A percentile compares a stretch with the other conserved stretches of the same genome.
phyloP scores from a whole-genome alignment of 371 early-diverging fungal species.

The Mucor mucedo region DNA sequence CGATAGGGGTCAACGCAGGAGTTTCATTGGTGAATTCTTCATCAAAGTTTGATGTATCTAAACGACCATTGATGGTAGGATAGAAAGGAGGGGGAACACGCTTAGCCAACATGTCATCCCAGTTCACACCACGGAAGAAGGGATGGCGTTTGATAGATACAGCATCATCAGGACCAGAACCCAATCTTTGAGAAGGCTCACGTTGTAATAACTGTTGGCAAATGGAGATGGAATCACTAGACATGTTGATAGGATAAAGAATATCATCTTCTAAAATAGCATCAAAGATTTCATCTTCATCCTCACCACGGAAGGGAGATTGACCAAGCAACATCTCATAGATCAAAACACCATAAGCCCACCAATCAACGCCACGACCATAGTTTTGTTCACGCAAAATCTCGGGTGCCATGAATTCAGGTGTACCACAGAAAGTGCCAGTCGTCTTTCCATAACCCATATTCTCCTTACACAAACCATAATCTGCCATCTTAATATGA shows the following conservation, averaged over 20 bases:
- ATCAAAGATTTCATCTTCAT: slow-evolving; percentile 95
- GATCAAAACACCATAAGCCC: slow-evolving; percentile 98
- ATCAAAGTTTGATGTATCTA: slow-evolving; percentile 96
- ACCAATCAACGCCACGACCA: slow-evolving; percentile 96
- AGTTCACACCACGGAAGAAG: slow-evolving; percentile 92
- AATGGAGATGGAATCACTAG: slow-evolving; percentile 85
- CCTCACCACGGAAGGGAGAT: slow-evolving; percentile 93
- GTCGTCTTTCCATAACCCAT: slow-evolving; percentile 85
- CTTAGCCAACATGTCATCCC: slow-evolving; percentile 88
- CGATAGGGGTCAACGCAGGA: slow-evolving; percentile 88
- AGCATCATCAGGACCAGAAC: slow-evolving; percentile 81
- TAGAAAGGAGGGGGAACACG: slow-evolving; percentile 87
- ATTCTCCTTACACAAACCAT: slow-evolving; percentile 97
- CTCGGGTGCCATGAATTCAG: slow-evolving; percentile 99
- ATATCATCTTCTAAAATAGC: slow-evolving; percentile 93
- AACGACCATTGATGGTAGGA: slow-evolving; percentile 77
- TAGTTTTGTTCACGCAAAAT: slow-evolving; percentile 93
- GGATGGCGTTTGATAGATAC: slow-evolving; percentile 92
- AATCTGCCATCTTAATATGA: slow-evolving; percentile 98
- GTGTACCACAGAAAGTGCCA: slow-evolving; percentile 98
- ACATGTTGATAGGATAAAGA: slow-evolving; percentile 88
- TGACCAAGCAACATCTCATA: slow-evolving; percentile 96
- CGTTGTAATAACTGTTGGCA: slow-evolving; percentile 88
- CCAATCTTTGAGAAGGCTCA: slow-evolving; percentile 87
- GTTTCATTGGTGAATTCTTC: slow-evolving; percentile 91